phyloP scores from a whole-genome alignment of 2,329 filamentous ascomycete genomes.

The Fusarium sp. region DNA sequence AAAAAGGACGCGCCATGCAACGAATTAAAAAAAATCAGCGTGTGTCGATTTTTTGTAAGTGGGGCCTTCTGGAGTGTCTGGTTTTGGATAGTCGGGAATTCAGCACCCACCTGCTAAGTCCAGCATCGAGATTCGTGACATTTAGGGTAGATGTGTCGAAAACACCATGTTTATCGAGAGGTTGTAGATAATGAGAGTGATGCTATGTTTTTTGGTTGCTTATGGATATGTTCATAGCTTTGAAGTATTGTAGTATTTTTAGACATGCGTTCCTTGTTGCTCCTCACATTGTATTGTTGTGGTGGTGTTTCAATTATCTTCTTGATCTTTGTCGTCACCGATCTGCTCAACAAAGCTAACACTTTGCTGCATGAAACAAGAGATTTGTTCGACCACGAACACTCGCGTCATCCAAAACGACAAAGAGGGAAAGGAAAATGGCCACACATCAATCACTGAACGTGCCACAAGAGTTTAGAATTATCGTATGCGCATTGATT shows the following conservation, averaged over 20 bases:
- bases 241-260: not conserved
- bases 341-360: not conserved
- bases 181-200: not conserved
- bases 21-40: constrained; percentile 36
- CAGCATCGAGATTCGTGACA: not conserved
- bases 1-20: constrained; percentile 1
- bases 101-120: not conserved
- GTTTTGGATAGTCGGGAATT: constrained; percentile 2
- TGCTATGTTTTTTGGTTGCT: not conserved
- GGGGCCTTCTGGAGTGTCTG: constrained; percentile 9
- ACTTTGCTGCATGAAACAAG: not conserved
- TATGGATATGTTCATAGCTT: not conserved
- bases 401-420: not conserved
- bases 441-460: not conserved
- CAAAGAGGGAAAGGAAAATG: not conserved
- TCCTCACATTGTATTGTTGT: not conserved
- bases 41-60: constrained; percentile 22
- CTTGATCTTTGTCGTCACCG: not conserved
- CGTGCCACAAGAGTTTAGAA: not conserved
- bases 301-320: not conserved
- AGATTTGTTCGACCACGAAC: not conserved
- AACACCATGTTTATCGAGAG: not conserved
- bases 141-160: constrained; percentile 9
- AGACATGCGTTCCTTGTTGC: not conserved
- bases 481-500: not conserved